Evolutionary conservation across 768 basidiomycete species (phyloP), one percentile per base, ranked within the genome.

Genomic region (Panaeolus papilionaceus): DNA sequence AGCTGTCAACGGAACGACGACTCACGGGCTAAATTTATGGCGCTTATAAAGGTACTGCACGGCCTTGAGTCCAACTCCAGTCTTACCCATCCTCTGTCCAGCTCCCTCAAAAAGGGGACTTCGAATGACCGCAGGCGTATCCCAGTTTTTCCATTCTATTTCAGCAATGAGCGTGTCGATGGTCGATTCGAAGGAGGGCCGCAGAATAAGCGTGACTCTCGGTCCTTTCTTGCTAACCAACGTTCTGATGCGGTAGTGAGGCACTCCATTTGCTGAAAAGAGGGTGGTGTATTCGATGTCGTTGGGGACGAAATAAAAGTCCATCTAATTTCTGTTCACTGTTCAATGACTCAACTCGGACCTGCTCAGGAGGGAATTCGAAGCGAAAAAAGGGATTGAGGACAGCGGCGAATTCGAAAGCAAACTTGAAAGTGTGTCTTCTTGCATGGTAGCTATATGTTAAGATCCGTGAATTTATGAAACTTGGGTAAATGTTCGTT

Each of bases 221-320:
- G 78, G 69, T 20, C 79, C 75, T 14, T 77, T 70, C 38, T 75
- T 74, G 38, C 74, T 68, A 61, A 80, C 76, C 66, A 75, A 70
- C 20, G 87, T 88, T 28, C 74, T 75, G 68, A 87, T 78, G 66
- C 79, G 79, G 72, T 86, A 88, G 69, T 85, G 84, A 20, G 82
- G 79, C 44, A 82, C 80, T 33, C 86, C 86, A 70, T 84, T 84
- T 23, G 82, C 74, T 14, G 86, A 86, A 33, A 87, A 79, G 58
- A 88, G 76, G 14, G 81, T 78, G 8, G 84, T 85, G 65, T 81
- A 79, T 69, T 83, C 79, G 8, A 85, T 84, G 68, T 86, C 81
- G 73, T 86, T 84, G 37, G 83, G 84, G 18, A 83, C 74, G 62
- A 88, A 81, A 73, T 84, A 87, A 16, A 88, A 77, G 65, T 86